Base-by-base conservation (phyloP, 768 basidiomycete species). In the Hygrocybe coccinea region DNA sequence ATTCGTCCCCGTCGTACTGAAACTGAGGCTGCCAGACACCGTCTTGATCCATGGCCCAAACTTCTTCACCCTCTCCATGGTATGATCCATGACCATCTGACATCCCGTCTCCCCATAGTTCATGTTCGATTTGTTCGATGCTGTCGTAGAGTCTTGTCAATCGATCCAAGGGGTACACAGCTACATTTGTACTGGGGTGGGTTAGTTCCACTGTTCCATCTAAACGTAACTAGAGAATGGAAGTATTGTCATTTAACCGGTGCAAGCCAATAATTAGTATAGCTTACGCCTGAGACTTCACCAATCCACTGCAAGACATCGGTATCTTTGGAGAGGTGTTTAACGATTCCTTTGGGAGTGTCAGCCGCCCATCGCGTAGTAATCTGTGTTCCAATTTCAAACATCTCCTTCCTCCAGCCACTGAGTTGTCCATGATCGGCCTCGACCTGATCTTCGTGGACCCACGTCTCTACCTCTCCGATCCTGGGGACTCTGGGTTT, bases 381-480 rank as follows among this genome's bases (percentile, higher is more conserved):
- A 59, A 89, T 77, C 39, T 65, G 62, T 24, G 72, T 69, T 9
- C 89, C 89, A 21, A 90, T 68, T n/a, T 85, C 79, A 29, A 78
- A 73, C 81, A 91, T 79, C 35, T 80, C 81, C 64, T 82, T 83
- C 62, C 88, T 77, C 87, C 89, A 91, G 7, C 87, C 86, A 46
- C 71, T 69, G 47, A 84, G 68, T 52, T 82, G 77, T 5, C 81
- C 81, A 55, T n/a, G n/a, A n/a, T 79, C 73, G 21, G 74, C 73
- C 24, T 75, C 64, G 22, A 77, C 68, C 0, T 82, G 79, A 35
- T 71, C 60, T 62, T 92, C 86, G 46, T 82, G 79, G 22, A 91
- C 83, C 86, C 89, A 91, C 21, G 77, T 67, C 64, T 93, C 92
- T 22, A 91, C 67, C 69, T 94, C 90, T 24, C 94, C 94, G 24